Conservation (phyloP, 2,329 filamentous ascomycete genomes). For the Curvularia verruculosa region DNA sequence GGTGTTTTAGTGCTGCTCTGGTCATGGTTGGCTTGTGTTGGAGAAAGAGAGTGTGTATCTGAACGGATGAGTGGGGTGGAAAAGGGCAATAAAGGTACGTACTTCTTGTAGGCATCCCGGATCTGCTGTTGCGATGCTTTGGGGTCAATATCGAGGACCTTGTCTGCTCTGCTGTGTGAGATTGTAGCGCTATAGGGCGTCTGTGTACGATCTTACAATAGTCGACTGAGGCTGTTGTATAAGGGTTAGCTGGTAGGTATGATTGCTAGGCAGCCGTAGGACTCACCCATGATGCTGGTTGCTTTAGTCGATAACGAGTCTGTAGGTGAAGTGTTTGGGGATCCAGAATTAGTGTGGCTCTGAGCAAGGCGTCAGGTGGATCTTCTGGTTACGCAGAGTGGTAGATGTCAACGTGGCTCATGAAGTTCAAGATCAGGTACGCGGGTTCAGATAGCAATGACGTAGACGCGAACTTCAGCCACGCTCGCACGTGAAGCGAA, state of each 20-base stretch:
- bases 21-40: conserved; percentile 2
- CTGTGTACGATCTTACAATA: conserved; percentile 29
- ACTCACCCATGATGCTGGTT: conserved; percentile 30
- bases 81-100: too few relatives aligned
- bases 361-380: not conserved
- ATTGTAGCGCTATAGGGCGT: not conserved
- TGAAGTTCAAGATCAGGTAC: conserved; percentile 9
- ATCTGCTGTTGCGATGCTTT: conserved; percentile 82
- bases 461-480: conserved; percentile 24
- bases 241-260: conserved; percentile 21
- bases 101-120: conserved; percentile 94
- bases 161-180: conserved; percentile 22
- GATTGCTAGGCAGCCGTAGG: conserved; percentile 1
- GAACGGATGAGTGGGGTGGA: not conserved
- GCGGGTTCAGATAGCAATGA: conserved; percentile 17
- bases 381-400: not conserved
- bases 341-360: not conserved
- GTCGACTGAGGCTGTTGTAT: conserved; percentile 29
- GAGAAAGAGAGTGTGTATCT: conserved; percentile 17
- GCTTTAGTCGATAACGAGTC: not conserved
- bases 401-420: conserved; percentile 1
- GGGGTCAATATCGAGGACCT: conserved; percentile 69
- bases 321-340: not conserved
- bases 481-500: conserved; percentile 19
- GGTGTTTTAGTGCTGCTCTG: conserved; percentile 86